Percentiles rank a stretch among this genome's conserved stretches.
These are phyloP conservation scores for Erysimum pusillum DNA, from an alignment of 441 rosid species.

Conservation along the genomic window DNA sequence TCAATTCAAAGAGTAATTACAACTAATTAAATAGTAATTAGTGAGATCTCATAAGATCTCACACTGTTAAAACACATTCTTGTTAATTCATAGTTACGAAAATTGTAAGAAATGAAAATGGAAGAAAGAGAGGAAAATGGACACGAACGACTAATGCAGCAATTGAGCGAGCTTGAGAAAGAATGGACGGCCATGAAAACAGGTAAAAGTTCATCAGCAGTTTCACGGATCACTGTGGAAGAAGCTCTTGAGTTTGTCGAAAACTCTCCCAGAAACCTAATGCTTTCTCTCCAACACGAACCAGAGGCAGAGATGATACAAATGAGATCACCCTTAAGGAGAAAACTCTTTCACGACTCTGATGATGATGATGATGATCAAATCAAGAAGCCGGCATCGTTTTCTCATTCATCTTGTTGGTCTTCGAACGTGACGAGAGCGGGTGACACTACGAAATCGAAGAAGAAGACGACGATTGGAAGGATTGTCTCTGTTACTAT, in stretches of 20 bases:
- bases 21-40: background rate
- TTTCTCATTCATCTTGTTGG: conserved; percentile 28
- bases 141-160: conserved; percentile 42
- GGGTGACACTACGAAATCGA: background rate
- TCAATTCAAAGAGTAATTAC: background rate
- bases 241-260: conserved; percentile 45
- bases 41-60: conserved; percentile 19
- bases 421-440: conserved; percentile 38
- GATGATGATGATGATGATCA: conserved; percentile 41
- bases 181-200: conserved; percentile 58
- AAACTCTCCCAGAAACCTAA: conserved; percentile 57
- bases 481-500: background rate
- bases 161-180: conserved; percentile 45
- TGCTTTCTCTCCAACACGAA: conserved; percentile 54
- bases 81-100: conserved; percentile 1
- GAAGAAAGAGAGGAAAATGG: conserved; percentile 27
- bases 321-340: conserved; percentile 54
- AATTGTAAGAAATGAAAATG: conserved; percentile 5
- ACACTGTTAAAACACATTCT: background rate
- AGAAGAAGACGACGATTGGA: background rate
- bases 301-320: conserved; percentile 45
- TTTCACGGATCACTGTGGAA: conserved; percentile 43
- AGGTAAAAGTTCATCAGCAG: conserved; percentile 40
- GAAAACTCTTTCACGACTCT: conserved; percentile 61
- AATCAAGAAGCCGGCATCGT: conserved; percentile 7